Conservation (phyloP, 2,329 filamentous ascomycete genomes). For the Podosphaera aphanis region DNA sequence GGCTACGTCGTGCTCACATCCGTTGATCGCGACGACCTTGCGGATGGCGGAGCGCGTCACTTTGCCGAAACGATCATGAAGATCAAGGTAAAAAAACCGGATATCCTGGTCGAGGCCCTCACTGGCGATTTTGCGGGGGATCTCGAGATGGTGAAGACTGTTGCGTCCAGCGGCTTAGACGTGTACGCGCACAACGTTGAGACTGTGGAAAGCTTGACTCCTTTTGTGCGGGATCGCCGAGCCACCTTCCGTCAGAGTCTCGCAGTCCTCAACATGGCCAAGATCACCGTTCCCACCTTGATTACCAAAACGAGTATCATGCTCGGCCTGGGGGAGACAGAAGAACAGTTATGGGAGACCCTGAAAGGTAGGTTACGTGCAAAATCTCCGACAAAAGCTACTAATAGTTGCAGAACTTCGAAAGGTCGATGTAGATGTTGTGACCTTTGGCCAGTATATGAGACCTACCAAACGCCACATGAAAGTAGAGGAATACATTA, state of each 20-base stretch:
- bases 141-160: slow-evolving; percentile 61
- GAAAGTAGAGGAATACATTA: slow-evolving; percentile 87
- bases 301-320: slow-evolving; percentile 99
- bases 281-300: slow-evolving; percentile 47
- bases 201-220: slow-evolving; percentile 76
- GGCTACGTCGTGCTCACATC: slow-evolving; percentile 88
- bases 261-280: slow-evolving; percentile 56
- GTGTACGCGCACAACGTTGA: slow-evolving; percentile 96
- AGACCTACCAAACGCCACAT: slow-evolving; percentile 93
- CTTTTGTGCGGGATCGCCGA: slow-evolving; percentile 68
- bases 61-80: slow-evolving; percentile 84
- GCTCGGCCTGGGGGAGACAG: slow-evolving; percentile 82
- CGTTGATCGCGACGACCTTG: slow-evolving; percentile 81
- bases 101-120: slow-evolving; percentile 58
- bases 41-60: slow-evolving; percentile 69
- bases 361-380: slow-evolving; percentile 32
- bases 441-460: slow-evolving; percentile 99
- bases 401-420: slow-evolving; percentile 37
- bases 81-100: slow-evolving; percentile 67
- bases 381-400: not conserved
- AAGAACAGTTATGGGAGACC: slow-evolving; percentile 61
- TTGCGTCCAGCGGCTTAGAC: slow-evolving; percentile 73
- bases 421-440: slow-evolving; percentile 64
- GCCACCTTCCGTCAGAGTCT: slow-evolving; percentile 77
- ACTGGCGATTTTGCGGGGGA: slow-evolving; percentile 78